Conservation (phyloP, 768 basidiomycete species). For the Hydnomerulius pinastri region DNA sequence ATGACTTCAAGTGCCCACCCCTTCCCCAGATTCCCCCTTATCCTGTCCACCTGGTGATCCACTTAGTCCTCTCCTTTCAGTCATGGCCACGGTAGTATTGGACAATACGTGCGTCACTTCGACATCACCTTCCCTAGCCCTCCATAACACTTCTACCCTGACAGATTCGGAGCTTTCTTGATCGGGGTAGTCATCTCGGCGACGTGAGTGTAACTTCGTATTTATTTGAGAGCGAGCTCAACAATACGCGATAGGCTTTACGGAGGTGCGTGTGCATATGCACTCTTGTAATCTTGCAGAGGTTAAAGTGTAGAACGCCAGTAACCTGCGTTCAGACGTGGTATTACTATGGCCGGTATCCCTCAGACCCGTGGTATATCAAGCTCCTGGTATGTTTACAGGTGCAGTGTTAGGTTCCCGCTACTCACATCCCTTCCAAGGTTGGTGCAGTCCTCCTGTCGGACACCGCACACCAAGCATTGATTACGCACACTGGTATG, state of each 20-base stretch:
- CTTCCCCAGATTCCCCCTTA: background rate
- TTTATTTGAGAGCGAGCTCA: background rate
- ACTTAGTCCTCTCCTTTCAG: no score
- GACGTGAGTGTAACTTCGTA: constrained; percentile 38
- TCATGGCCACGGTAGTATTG: constrained; percentile 22
- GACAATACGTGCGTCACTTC: constrained; percentile 36
- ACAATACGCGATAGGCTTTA: constrained; percentile 39
- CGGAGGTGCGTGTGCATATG: constrained; percentile 42
- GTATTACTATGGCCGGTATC: constrained; percentile 53
- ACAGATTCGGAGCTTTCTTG: constrained; percentile 51
- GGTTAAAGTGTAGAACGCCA: constrained; percentile 21
- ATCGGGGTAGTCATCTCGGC: constrained; percentile 52
- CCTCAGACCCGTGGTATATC: constrained; percentile 50
- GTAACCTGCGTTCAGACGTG: constrained; percentile 58
- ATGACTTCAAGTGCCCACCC: background rate
- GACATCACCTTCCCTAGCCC: background rate
- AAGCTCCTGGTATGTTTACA: constrained; percentile 43
- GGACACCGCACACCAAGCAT: constrained; percentile 53
- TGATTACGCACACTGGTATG: constrained; percentile 54
- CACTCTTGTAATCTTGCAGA: background rate
- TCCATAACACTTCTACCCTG: background rate
- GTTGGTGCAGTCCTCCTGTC: constrained; percentile 49
- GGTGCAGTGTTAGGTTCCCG: background rate
- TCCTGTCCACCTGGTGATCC: no score
- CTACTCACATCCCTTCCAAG: constrained; percentile 29